Base-by-base conservation (phyloP, 768 basidiomycete genomes). In the Leccinum aurantiacum region DNA sequence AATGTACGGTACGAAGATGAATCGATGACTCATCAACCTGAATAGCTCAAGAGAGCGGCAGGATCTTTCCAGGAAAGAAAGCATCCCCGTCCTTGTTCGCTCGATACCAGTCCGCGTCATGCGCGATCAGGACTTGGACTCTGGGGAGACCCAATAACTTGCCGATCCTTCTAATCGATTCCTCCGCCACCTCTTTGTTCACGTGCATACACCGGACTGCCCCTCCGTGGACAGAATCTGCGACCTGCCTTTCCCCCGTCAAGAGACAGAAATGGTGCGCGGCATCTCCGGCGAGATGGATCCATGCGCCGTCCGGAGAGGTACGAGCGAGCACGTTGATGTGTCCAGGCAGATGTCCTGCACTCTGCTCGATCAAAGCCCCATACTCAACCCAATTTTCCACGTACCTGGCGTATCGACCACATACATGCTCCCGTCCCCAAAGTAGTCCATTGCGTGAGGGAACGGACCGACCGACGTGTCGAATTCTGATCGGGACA, bases 371-470 rank as follows among this genome's bases (percentile, higher is more conserved):
- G 4, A 14, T 56, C 22, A 27, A 38, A 27, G 44, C 11, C 19
- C 17, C 8, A 6, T 29, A 35, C 24, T 14, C 13, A 5, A 24
- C 25, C 17, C 15, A 31, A 50, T 9, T 6, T 27, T 24, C n/a
- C 31, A 56, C 59, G 2, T 4, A 65, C 64, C 84, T 0, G 82
- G 77, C 1, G 82, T 78, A 62, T 86, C 81, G 57, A 85, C 65
- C 65, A 86, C 74, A 65, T 82, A 85, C 31, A 83, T 68, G 59
- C 80, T 82, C 1, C 84, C 85, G 61, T 86, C 84, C 27, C 77
- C 76, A 65, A 79, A 84, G 65, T 77, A 80, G 69, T 86, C 83
- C 47, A 78, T 63, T 2, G 81, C 79, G 50, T 53, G 64, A 19
- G 80, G 79, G 67, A 83, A 83, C 0, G 81, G 80, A 1, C 82